Conservation (phyloP, 768 basidiomycete genomes). For the Kondoa subrosea region DNA sequence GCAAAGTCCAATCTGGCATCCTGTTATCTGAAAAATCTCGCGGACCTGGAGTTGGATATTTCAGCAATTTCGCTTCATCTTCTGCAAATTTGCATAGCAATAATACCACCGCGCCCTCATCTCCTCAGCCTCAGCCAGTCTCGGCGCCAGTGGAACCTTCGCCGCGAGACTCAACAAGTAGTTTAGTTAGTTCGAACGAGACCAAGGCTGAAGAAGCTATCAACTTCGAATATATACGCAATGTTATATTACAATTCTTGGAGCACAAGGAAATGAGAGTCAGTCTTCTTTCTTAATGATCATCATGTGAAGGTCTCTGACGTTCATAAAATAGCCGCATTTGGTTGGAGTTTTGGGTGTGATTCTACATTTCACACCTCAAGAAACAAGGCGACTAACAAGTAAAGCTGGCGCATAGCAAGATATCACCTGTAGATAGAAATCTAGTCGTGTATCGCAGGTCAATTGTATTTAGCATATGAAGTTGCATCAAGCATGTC, state of each 20-base stretch:
- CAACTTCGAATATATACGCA: constrained; percentile 86
- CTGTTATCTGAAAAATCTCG: constrained; percentile 75
- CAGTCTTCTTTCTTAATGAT: constrained; percentile 31
- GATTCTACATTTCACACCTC: constrained; percentile 83
- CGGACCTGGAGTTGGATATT: constrained; percentile 87
- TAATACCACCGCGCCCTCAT: neutral
- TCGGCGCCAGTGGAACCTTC: neutral
- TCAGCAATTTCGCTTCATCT: constrained; percentile 18
- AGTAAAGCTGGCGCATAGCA: constrained; percentile 43
- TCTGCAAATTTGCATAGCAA: neutral
- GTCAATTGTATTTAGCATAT: too few relatives aligned
- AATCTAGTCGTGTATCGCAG: constrained; percentile 1
- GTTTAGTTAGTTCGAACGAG: neutral
- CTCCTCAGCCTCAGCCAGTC: constrained; percentile 5
- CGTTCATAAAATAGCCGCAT: constrained; percentile 48
- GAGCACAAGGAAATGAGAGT: constrained; percentile 98
- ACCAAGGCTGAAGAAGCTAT: constrained; percentile 65
- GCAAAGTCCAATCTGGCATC: constrained; percentile 86
- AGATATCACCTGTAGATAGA: neutral
- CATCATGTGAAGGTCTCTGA: neutral
- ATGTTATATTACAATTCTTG: constrained; percentile 89
- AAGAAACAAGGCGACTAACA: constrained; percentile 73
- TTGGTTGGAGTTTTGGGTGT: constrained; percentile 80
- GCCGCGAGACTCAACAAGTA: constrained; percentile 1
- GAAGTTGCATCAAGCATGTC: too few relatives aligned